A percentile compares a stretch with the other conserved stretches of the same genome.
Evolutionary conservation across 2,329 filamentous ascomycete genomes (phyloP).

Genomic region (Penicillium sp.): DNA sequence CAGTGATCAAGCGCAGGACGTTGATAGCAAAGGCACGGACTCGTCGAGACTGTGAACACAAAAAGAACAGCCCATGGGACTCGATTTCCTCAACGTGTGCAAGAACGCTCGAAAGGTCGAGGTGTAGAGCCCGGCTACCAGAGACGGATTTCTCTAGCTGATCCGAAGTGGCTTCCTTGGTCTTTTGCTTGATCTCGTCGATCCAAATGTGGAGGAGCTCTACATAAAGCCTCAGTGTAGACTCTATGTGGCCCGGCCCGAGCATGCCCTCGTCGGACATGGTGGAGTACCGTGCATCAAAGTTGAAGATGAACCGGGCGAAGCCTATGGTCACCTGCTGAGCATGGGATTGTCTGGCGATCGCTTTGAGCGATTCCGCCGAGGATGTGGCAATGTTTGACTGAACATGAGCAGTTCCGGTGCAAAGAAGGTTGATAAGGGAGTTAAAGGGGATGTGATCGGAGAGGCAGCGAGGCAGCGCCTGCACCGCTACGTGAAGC

Average conservation of each 20-base stretch:
- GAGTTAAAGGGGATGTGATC: constrained; percentile 90
- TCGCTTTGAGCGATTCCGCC: constrained; percentile 89
- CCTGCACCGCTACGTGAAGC: constrained; percentile 91
- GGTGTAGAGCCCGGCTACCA: constrained; percentile 73
- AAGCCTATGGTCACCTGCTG: constrained; percentile 97
- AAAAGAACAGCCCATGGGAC: constrained; percentile 92
- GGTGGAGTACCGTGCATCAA: constrained; percentile 94
- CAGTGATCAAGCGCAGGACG: constrained; percentile 85
- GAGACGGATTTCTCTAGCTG: constrained; percentile 62
- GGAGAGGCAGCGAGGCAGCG: constrained; percentile 89
- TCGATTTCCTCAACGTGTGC: constrained; percentile 96
- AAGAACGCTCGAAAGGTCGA: constrained; percentile 85
- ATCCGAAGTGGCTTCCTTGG: constrained; percentile 69
- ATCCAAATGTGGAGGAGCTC: constrained; percentile 97
- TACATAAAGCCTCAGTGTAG: constrained; percentile 86
- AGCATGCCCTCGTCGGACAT: constrained; percentile 98
- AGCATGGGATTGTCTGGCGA: constrained; percentile 87
- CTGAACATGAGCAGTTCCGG: constrained; percentile 93
- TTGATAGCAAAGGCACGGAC: constrained; percentile 91
- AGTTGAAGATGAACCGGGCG: constrained; percentile 96
- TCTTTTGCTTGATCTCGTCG: constrained; percentile 88
- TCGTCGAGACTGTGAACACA: constrained; percentile 90
- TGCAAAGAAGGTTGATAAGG: constrained; percentile 91
- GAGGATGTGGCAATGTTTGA: constrained; percentile 90
- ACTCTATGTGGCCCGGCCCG: constrained; percentile 91